Evolutionary conservation across 1,284 basidiomycete genomes (phyloP).

Genomic region (Apiotrichum porosum): DNA sequence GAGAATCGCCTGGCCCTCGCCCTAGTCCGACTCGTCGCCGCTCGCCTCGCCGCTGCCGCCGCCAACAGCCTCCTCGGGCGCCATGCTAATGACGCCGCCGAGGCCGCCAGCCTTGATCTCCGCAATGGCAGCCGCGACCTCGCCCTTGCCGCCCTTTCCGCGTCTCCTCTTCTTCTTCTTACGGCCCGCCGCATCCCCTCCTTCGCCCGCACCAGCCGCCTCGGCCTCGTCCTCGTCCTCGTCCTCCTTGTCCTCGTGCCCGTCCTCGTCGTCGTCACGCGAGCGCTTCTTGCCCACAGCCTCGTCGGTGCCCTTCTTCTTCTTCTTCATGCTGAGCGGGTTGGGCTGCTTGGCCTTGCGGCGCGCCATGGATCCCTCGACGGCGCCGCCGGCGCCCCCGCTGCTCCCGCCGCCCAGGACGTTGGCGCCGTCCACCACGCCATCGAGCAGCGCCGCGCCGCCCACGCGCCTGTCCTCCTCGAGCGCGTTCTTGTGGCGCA

Average conservation of each 20-base stretch:
- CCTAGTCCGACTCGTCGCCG: slow-evolving; percentile 20
- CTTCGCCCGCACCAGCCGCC: neutral
- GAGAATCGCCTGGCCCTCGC: neutral
- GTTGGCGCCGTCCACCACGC: slow-evolving; percentile 38
- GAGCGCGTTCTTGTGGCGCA: slow-evolving; percentile 62
- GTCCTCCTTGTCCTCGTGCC: neutral
- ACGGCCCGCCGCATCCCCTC: slow-evolving; percentile 11
- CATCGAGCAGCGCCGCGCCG: slow-evolving; percentile 31
- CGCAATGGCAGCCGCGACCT: slow-evolving; percentile 33
- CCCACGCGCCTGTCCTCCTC: slow-evolving; percentile 46
- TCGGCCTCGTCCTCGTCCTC: slow-evolving; percentile 19
- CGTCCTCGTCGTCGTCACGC: slow-evolving; percentile 15
- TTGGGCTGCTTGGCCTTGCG: slow-evolving; percentile 79
- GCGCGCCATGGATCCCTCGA: slow-evolving; percentile 19
- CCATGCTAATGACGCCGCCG: slow-evolving; percentile 4
- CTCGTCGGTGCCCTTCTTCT: slow-evolving; percentile 51
- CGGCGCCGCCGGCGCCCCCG: slow-evolving; percentile 50
- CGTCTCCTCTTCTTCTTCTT: slow-evolving; percentile 39
- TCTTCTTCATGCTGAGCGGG: slow-evolving; percentile 88
- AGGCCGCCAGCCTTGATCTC: slow-evolving; percentile 28
- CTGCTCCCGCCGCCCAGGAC: slow-evolving; percentile 57
- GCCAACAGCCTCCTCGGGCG: slow-evolving; percentile 2
- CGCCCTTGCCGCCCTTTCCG: slow-evolving; percentile 36
- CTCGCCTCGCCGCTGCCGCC: slow-evolving; percentile 5
- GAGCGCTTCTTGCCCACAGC: slow-evolving; percentile 9